Base-by-base conservation (phyloP, 169 alveolate species). In the Eimeria mitis region DNA sequence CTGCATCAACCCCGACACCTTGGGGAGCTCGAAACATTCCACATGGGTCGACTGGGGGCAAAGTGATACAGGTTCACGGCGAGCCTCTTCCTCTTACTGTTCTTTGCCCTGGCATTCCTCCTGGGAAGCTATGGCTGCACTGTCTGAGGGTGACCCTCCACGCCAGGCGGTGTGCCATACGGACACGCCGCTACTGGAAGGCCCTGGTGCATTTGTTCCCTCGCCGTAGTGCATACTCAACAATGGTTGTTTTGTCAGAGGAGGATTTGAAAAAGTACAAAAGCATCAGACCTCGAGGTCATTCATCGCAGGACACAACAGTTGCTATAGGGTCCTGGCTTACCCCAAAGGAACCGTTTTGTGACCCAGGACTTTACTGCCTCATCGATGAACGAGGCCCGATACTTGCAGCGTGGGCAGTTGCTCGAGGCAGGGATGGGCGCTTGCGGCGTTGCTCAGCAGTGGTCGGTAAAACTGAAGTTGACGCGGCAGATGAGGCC, bases 191-290 rank as follows among this genome's bases (percentile, higher is more conserved):
- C 21, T 61, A 63, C 73, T 87, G 92, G 92, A 87, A 44, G 83
- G 92, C 92, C 79, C 21, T 87, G 83, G 81, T 87, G 34, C 92
- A 70, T 11, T 59, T 87, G n/a, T 87, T 87, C 92, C 92, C 92
- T 40, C 52, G 92, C 37, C 92, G 92, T n/a, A 87, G 92, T n/a
- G 42, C 92, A 11, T 87, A 87, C 61, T 61, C 92, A 49, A 31
- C 79, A 31, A 40, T 71, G 49, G 63, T 76, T 23, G 83, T 87
- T 11, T 63, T 87, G 78, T 63, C 92, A 1, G 83, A 87, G 44
- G 92, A 87, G 4, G 92, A 87, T 63, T 42, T 42, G 56, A 23
- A 56, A 14, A 37, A 16, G 14, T 87, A 61, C 81, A 63, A 14
- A 59, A 59, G 54, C 25, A 87, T 87, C 23, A 40, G 83, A 49